These are phyloP conservation scores for Mortierella sp. DNA, from an alignment of 371 early-diverging fungal genomes.

Conservation along the genomic window DNA sequence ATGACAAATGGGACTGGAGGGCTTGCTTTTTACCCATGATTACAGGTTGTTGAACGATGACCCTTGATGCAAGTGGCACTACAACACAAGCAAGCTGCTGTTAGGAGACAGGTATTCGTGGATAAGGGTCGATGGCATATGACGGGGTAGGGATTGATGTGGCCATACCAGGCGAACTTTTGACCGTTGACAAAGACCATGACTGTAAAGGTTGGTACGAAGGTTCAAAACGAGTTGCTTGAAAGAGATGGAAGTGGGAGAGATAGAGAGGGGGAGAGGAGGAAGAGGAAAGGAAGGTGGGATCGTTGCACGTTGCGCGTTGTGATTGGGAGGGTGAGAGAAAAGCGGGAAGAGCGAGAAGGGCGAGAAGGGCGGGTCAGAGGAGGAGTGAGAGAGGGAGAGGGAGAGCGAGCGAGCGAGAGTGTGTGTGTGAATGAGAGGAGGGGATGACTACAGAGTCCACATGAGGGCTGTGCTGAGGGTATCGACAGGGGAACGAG, in stretches of 20 bases:
- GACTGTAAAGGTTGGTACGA: neutral
- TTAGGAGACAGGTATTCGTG: too few species aligned
- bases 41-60: slow-evolving; percentile 57
- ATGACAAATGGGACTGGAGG: slow-evolving; percentile 7
- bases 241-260: neutral
- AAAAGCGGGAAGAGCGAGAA: too few species aligned
- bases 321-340: neutral
- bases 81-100: neutral
- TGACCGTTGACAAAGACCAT: slow-evolving; percentile 56
- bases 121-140: neutral
- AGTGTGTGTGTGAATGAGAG: too few species aligned
- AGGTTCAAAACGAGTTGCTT: neutral
- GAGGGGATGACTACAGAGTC: too few species aligned
- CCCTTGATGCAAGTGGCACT: slow-evolving; percentile 61
- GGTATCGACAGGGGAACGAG: too few species aligned
- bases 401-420: too few species aligned
- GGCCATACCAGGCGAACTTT: slow-evolving; percentile 58
- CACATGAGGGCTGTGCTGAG: too few species aligned
- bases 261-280: neutral
- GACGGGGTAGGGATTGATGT: neutral
- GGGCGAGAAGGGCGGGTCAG: too few species aligned
- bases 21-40: slow-evolving; percentile 41
- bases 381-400: too few species aligned
- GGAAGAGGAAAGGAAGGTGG: neutral
- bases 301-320: neutral